These are phyloP conservation scores for Erysiphe neolycopersici DNA, from an alignment of 2,329 filamentous ascomycete genomes.

Conservation along the genomic window DNA sequence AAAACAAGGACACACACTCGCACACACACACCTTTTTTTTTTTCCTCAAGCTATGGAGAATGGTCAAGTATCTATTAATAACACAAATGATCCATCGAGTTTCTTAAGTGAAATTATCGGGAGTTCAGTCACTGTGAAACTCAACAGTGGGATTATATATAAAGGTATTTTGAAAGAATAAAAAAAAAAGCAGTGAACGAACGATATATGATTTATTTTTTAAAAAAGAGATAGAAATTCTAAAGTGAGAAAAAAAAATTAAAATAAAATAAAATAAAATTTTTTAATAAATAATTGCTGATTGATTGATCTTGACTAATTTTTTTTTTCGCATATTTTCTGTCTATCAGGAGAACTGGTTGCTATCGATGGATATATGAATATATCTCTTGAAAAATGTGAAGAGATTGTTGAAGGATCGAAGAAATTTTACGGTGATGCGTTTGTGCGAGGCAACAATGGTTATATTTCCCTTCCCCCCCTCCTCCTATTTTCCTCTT, in stretches of 20 bases:
- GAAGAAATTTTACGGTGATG: constrained; percentile 70
- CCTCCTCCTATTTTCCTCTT: too few species aligned
- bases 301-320: constrained; percentile 2
- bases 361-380: constrained; percentile 98
- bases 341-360: constrained; percentile 81
- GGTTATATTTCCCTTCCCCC: constrained; percentile 23
- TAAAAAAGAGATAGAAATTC: too few species aligned
- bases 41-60: constrained; percentile 65
- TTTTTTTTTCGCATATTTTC: too few species aligned
- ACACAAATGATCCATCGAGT: constrained; percentile 75
- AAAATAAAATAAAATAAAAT: neutral
- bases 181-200: too few species aligned
- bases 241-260: neutral
- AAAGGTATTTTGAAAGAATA: too few species aligned
- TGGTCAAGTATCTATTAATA: constrained; percentile 27
- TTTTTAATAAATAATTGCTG: neutral
- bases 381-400: constrained; percentile 91
- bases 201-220: too few species aligned
- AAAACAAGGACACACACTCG: too few species aligned
- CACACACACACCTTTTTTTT: too few species aligned
- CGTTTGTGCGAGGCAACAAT: constrained; percentile 90
- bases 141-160: constrained; percentile 97
- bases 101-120: constrained; percentile 91
- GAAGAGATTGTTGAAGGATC: constrained; percentile 73
- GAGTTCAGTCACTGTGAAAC: constrained; percentile 78